Base-by-base conservation (phyloP, 2,329 filamentous ascomycete species). In the Trichoderma sp. region DNA sequence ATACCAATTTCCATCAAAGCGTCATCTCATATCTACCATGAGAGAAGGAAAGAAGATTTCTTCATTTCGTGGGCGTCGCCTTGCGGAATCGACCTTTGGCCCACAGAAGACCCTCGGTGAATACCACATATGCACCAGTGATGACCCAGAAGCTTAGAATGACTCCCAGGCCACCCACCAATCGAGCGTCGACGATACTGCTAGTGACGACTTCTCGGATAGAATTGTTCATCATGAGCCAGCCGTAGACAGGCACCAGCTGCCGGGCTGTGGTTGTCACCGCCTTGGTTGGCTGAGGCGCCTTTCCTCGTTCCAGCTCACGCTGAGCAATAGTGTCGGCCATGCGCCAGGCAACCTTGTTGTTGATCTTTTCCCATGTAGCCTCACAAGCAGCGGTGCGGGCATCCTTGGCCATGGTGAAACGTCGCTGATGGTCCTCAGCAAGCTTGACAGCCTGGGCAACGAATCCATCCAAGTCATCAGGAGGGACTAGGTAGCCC, bases 291-390 rank as follows among this genome's bases (percentile, higher is more conserved):
- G 70, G 58, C 4, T 68, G 69, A 42, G 63, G 64, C 17, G 15
- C n/a, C 8, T 65, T 67, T 4, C 70, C 70, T 64, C 71, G 68
- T 66, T 80, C 80, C 29, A 71, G 74, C 57, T 79, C 77, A 25
- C 84, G 77, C 54, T 84, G 80, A 17, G 82, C 79, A 58, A 87
- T 84, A n/a, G 79, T 80, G 60, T 85, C 82, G 3, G 83, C 79
- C 78, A 91, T 86, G 67, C 86, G 84, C 83, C 87, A 87, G 3
- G 89, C 89, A 1, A 90, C 89, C 58, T 85, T 86, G 72, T 90
- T 89, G 78, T 90, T 90, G 76, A 91, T 90, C 78, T 86, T 89
- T 68, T 90, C 88, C 90, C 89, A 92, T 0, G 88, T 91, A 3
- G 86, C 88, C 58, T 88, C 82, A 69, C 85, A 85, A 0, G 89